These are phyloP conservation scores for Metarhizium sp. DNA, from an alignment of 2,329 filamentous ascomycete genomes.

Conservation along the genomic window DNA sequence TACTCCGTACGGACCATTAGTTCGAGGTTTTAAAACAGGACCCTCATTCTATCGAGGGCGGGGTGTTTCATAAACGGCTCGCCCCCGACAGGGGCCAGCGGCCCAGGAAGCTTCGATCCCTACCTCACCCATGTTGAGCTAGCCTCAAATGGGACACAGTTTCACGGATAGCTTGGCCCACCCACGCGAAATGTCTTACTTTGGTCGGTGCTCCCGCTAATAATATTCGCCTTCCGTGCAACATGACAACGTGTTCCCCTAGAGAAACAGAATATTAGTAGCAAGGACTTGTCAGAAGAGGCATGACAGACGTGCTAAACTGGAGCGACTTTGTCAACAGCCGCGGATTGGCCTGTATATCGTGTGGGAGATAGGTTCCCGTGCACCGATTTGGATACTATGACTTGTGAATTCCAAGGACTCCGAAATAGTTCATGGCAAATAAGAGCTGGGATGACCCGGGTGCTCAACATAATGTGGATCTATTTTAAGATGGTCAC, in stretches of 20 bases:
- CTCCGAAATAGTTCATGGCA: no score
- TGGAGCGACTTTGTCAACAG: no score
- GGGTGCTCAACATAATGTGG: background rate
- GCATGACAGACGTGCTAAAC: no score
- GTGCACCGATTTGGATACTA: no score
- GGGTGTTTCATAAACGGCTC: constrained; percentile 5
- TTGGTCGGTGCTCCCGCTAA: background rate
- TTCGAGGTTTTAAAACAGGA: background rate
- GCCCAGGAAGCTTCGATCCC: background rate
- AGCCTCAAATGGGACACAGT: background rate
- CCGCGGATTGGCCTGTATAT: no score
- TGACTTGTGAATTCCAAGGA: no score
- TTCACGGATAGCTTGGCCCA: background rate
- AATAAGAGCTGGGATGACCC: no score
- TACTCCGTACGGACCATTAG: background rate
- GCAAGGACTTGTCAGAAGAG: background rate
- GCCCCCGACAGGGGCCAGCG: constrained; percentile 1
- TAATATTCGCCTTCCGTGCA: background rate
- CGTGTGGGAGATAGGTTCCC: no score
- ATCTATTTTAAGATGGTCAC: background rate
- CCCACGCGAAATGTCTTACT: constrained; percentile 3
- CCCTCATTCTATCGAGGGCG: background rate
- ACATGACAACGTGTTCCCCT: background rate
- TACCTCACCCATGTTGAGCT: background rate
- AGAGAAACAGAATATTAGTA: background rate